Base-by-base conservation (phyloP, 768 basidiomycete species). In the Brasilioporus rufonigricans region DNA sequence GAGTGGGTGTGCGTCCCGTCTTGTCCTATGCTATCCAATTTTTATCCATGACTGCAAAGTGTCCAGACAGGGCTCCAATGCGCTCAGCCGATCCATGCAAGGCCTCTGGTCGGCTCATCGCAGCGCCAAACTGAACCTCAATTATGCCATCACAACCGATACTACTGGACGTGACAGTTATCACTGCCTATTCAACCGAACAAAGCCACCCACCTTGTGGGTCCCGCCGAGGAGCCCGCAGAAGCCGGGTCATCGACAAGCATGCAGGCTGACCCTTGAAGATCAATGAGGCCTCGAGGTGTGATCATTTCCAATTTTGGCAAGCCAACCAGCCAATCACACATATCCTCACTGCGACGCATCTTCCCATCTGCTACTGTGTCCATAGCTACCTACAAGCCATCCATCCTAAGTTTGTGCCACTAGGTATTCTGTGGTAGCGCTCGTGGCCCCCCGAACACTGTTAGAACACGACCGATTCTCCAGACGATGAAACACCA, bases 1-100 rank as follows among this genome's bases (percentile, higher is more conserved):
- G 82, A 80, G 48, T 38, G 36, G 39, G 23, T 40, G 39, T 40
- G 13, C 21, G 39, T 40, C 13, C 5, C 36, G 21, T 40, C 11
- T 21, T 4, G 19, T 40, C 19, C 18, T 19, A 38, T 4, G 23
- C 39, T 5, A 10, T 14, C 10, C 39, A 23, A 21, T 4, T 38
- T 9, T 3, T 11, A 14, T 33, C 12, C 33, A 38, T 40, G 21
- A 40, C 21, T 10, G 19, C 39, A 23, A 40, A 5, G 11, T 21
- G 39, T 10, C 23, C 39, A 40, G 39, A 23, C 11, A 40, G 39
- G 39, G 21, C 21, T 40, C 39, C 4, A 40, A 40, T 23, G 21
- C 39, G 12, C 39, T 40, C 39, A 40, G 23, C 12, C 8, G 39
- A 40, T 40, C 39, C 21, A 40, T 40, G 39, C 39, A 38, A 16